Evolutionary conservation across 2,329 filamentous ascomycete species (phyloP).

Genomic region (Dothistroma pini): DNA sequence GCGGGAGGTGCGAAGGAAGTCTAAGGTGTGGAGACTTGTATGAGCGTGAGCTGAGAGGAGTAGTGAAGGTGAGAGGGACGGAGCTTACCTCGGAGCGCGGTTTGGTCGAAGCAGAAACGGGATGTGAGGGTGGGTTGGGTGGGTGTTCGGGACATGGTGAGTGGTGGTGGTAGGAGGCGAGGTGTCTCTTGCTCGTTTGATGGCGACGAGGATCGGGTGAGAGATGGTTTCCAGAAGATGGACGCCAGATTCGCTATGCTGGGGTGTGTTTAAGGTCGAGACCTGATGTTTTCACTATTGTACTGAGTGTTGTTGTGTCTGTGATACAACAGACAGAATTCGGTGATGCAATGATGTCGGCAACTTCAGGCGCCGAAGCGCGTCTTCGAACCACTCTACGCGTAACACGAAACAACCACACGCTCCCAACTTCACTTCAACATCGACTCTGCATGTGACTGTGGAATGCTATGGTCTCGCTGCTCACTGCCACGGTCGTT

Average conservation of each 20-base stretch:
- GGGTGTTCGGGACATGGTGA: constrained; percentile 42
- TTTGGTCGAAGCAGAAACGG: constrained; percentile 52
- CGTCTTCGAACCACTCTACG: constrained; percentile 6
- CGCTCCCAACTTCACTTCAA: background rate
- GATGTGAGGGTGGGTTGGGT: constrained; percentile 43
- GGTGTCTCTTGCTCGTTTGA: background rate
- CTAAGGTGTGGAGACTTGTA: constrained; percentile 47
- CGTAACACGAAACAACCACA: background rate
- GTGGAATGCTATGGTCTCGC: constrained; percentile 24
- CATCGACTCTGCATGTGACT: constrained; percentile 1
- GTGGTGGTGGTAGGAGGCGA: constrained; percentile 6
- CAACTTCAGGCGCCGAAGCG: constrained; percentile 1
- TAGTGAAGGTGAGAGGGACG: background rate
- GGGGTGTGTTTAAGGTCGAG: background rate
- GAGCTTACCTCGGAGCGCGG: constrained; percentile 45
- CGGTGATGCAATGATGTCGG: background rate
- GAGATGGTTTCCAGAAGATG: constrained; percentile 28
- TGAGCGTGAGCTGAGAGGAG: constrained; percentile 30
- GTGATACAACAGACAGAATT: background rate
- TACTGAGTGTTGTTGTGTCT: background rate
- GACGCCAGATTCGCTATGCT: constrained; percentile 26
- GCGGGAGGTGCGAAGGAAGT: constrained; percentile 85
- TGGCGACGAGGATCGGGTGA: constrained; percentile 10
- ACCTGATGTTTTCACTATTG: background rate
- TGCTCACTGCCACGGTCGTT: constrained; percentile 17